A percentile compares a stretch with the other conserved stretches of the same genome.
These are phyloP conservation scores for Arxiozyma slooffiae DNA, from an alignment of 1,139 yeast genomes.

Conservation along the genomic window DNA sequence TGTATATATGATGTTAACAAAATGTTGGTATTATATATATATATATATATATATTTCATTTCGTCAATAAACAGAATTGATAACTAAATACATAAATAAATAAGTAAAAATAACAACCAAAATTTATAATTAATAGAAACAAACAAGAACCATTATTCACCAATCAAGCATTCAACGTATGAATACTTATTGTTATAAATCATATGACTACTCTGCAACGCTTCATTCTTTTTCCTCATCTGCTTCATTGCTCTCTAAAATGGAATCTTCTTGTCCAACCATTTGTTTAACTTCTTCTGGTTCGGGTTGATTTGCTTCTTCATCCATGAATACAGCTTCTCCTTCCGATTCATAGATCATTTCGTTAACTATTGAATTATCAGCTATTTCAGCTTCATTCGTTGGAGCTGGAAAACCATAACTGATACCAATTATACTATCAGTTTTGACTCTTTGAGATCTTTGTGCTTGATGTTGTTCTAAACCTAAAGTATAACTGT, in stretches of 20 bases:
- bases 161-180: too few species aligned
- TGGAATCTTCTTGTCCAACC: conserved; percentile 26
- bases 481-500: conserved; percentile 32
- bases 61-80: too few species aligned
- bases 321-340: conserved; percentile 50
- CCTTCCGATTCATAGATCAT: conserved; percentile 18
- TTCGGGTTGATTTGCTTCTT: conserved; percentile 47
- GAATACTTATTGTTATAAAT: too few species aligned
- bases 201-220: too few species aligned
- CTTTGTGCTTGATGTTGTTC: conserved; percentile 7
- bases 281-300: conserved; percentile 53
- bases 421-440: neutral
- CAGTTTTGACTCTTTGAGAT: neutral
- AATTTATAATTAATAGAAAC: too few species aligned
- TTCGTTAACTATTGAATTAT: conserved; percentile 14
- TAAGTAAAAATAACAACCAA: too few species aligned
- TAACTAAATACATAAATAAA: too few species aligned
- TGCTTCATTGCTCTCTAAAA: conserved; percentile 4
- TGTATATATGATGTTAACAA: too few species aligned
- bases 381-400: neutral
- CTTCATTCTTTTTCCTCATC: neutral
- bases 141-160: too few species aligned
- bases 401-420: conserved; percentile 5
- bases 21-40: too few species aligned
- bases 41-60: too few species aligned